Evolutionary conservation across 148 eudicot genomes (phyloP), one percentile per base, ranked within the genome.

Genomic region (Persicaria tinctoria): DNA sequence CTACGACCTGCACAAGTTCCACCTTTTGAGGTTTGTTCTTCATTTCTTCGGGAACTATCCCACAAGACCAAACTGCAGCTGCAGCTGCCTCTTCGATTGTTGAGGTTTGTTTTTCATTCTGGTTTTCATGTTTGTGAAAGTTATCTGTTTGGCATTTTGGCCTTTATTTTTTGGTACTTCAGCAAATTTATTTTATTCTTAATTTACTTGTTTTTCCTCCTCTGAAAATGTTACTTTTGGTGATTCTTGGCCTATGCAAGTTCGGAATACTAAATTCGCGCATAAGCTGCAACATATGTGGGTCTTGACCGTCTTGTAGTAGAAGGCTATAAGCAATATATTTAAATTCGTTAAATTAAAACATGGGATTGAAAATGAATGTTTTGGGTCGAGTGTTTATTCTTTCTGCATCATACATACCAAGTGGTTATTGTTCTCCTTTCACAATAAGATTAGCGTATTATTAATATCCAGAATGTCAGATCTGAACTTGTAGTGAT

Each of bases 171-270:
- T n/a, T n/a, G n/a, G n/a, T n/a, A n/a, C n/a, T n/a, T n/a, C n/a
- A n/a, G n/a, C n/a, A n/a, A n/a, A n/a, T n/a, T n/a, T n/a, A n/a
- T n/a, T n/a, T n/a, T n/a, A n/a, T n/a, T n/a, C n/a, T n/a, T n/a
- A n/a, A n/a, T n/a, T n/a, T n/a, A n/a, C n/a, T n/a, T n/a, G n/a
- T n/a, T n/a, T n/a, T n/a, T n/a, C n/a, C n/a, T n/a, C n/a, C n/a
- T n/a, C n/a, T n/a, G n/a, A n/a, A n/a, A n/a, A n/a, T n/a, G n/a
- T n/a, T n/a, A n/a, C n/a, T n/a, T n/a, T n/a, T n/a, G n/a, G n/a
- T n/a, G n/a, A n/a, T n/a, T n/a, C 74, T 74, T 92, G 76, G 83
- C 96, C 66, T 95, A 92, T 86, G 98, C 92, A 90, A 92, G 97
- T 86, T 76, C 32, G 20, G 8, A 71, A 5, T 48, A 17, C 16